Conservation (phyloP, 2,329 filamentous ascomycete species). For the Ophiosphaerella korrae region DNA sequence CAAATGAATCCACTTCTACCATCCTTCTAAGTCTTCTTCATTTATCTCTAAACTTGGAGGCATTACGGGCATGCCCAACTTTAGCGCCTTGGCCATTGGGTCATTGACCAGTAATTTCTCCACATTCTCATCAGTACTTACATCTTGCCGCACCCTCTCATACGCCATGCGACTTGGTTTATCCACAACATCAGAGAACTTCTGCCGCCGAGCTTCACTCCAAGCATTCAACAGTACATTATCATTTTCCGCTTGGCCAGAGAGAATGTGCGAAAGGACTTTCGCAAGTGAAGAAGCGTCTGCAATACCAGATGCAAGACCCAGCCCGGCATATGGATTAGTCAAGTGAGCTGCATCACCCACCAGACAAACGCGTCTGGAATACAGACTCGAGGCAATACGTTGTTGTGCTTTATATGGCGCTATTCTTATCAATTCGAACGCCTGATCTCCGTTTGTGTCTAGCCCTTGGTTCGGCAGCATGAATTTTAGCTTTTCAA, state of each 20-base stretch:
- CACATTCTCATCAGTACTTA: slow-evolving; percentile 33
- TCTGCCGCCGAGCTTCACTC: slow-evolving; percentile 39
- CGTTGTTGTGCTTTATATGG: slow-evolving; percentile 51
- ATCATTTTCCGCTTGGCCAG: slow-evolving; percentile 12
- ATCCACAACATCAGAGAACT: slow-evolving; percentile 45
- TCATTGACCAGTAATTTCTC: slow-evolving; percentile 29
- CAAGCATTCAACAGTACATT: slow-evolving; percentile 42
- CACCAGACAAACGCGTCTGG: slow-evolving; percentile 37
- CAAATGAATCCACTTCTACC: slow-evolving; percentile 14
- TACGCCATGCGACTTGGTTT: slow-evolving; percentile 37
- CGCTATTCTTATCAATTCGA: slow-evolving; percentile 43
- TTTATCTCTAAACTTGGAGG: slow-evolving; percentile 34
- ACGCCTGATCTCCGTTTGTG: slow-evolving; percentile 19
- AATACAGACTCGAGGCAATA: slow-evolving; percentile 36
- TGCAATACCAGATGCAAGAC: slow-evolving; percentile 42
- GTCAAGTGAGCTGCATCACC: slow-evolving; percentile 50
- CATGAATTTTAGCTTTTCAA: slow-evolving; percentile 38
- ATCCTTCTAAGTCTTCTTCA: slow-evolving; percentile 32
- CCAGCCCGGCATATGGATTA: slow-evolving; percentile 46
- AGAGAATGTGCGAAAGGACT: slow-evolving; percentile 33
- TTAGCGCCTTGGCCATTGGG: slow-evolving; percentile 36
- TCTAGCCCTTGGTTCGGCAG: slow-evolving; percentile 33
- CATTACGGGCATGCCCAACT: slow-evolving; percentile 37
- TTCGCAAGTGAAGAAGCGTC: slow-evolving; percentile 39
- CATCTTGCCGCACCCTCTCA: slow-evolving; percentile 28